These are phyloP conservation scores for Giardia duodenalis DNA, from an alignment of 208 protist species.

Conservation along the genomic window DNA sequence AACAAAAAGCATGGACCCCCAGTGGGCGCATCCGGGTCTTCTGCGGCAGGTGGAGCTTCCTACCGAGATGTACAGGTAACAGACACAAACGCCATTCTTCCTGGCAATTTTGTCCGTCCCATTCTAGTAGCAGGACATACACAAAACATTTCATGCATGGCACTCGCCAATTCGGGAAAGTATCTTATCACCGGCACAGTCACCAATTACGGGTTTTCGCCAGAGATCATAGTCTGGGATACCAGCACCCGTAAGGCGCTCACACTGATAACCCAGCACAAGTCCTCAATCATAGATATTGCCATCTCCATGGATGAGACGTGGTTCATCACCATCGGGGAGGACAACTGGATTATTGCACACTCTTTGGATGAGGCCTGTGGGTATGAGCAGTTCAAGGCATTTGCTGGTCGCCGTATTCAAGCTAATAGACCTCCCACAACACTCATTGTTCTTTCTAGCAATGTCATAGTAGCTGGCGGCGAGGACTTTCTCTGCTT, in stretches of 20 bases:
- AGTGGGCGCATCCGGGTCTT: neutral
- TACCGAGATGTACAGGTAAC: neutral
- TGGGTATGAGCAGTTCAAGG: neutral
- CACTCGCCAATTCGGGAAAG: neutral
- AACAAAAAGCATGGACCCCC: neutral
- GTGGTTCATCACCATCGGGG: conserved; percentile 18
- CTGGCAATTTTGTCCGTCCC: neutral
- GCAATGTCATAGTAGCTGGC: neutral
- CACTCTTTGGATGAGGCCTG: neutral
- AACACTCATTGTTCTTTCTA: neutral
- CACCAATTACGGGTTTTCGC: no score
- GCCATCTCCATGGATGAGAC: neutral
- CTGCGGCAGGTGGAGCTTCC: no score
- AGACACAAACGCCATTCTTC: neutral
- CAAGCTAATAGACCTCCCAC: neutral
- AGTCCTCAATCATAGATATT: neutral
- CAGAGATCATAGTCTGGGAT: conserved; percentile 28
- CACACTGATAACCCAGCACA: neutral
- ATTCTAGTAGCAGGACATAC: conserved; percentile 15
- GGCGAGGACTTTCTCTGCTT: conserved; percentile 20
- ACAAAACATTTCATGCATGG: neutral
- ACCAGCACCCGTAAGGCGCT: neutral
- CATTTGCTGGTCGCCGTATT: conserved; percentile 16
- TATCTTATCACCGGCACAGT: conserved; percentile 9
- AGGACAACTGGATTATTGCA: neutral